phyloP scores from a whole-genome alignment of 495 filamentous ascomycete species.

The Podospora anserina region DNA sequence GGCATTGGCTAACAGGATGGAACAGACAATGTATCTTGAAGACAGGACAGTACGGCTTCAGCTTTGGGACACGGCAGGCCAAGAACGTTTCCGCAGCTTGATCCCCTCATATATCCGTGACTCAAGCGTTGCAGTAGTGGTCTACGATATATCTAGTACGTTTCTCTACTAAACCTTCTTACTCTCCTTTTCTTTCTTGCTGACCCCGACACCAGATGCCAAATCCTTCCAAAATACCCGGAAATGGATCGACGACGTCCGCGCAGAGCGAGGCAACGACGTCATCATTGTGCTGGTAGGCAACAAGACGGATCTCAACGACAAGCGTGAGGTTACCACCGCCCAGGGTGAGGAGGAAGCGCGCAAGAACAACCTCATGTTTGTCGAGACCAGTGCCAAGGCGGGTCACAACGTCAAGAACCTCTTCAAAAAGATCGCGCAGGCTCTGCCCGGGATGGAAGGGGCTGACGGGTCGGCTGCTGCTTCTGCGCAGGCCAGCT shows the following conservation, averaged over 20 bases:
- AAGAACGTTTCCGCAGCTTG: slow-evolving; percentile 92
- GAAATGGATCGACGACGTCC: slow-evolving; percentile 99
- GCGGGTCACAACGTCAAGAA: slow-evolving; percentile 97
- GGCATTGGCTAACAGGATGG: slow-evolving; percentile 23
- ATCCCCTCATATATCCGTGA: slow-evolving; percentile 99
- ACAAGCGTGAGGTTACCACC: slow-evolving; percentile 94
- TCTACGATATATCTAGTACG: slow-evolving; percentile 94
- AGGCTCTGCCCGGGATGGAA: slow-evolving; percentile 97
- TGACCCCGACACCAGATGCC: slow-evolving; percentile 51
- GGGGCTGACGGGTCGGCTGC: slow-evolving; percentile 64
- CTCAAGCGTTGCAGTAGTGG: slow-evolving; percentile 92
- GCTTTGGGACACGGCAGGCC: slow-evolving; percentile 96
- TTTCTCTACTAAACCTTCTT: not conserved
- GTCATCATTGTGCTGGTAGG: slow-evolving; percentile 98
- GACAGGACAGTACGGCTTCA: slow-evolving; percentile 96
- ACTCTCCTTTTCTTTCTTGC: not conserved
- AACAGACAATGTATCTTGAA: slow-evolving; percentile 97
- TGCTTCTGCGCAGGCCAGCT: slow-evolving; percentile 43
- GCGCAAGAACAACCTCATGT: slow-evolving; percentile 95
- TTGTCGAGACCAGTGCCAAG: slow-evolving; percentile 98
- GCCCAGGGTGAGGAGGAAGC: slow-evolving; percentile 96
- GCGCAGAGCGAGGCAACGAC: slow-evolving; percentile 93
- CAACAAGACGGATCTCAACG: slow-evolving; percentile 97
- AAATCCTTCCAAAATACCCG: slow-evolving; percentile 96
- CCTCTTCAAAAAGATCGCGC: slow-evolving; percentile 93